A percentile compares a stretch with the other conserved stretches of the same genome.
phyloP scores from a whole-genome alignment of 495 filamentous ascomycete species.

The Lophiotrema nucula region DNA sequence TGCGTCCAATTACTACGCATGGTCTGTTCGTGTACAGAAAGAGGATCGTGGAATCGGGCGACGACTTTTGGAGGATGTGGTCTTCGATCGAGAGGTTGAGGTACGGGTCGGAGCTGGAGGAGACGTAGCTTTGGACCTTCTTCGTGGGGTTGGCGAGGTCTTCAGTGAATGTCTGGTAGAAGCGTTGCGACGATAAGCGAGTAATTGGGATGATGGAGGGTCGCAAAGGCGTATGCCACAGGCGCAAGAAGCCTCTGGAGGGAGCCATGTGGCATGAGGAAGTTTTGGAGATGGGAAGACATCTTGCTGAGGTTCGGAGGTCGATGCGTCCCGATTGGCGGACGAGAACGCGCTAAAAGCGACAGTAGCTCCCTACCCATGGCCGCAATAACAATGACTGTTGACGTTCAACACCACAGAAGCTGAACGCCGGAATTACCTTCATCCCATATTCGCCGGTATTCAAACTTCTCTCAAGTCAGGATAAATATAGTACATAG shows the following conservation, averaged over 20 bases:
- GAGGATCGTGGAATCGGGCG: constrained; percentile 67
- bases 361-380: too few relatives aligned
- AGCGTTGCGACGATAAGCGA: constrained; percentile 6
- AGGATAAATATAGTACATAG: too few relatives aligned
- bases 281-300: too few relatives aligned
- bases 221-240: constrained; percentile 8
- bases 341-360: too few relatives aligned
- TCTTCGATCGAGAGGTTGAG: constrained; percentile 96
- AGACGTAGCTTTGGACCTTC: constrained; percentile 71
- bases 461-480: too few relatives aligned
- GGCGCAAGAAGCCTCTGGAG: constrained; percentile 35
- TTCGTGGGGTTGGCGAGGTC: constrained; percentile 42
- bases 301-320: too few relatives aligned
- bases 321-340: too few relatives aligned
- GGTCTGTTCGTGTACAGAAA: constrained; percentile 87
- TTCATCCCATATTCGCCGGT: too few relatives aligned
- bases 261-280: constrained; percentile 43
- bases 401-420: too few relatives aligned
- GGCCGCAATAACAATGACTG: too few relatives aligned
- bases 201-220: neutral
- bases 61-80: constrained; percentile 72
- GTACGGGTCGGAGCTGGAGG: constrained; percentile 70
- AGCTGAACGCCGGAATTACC: too few relatives aligned
- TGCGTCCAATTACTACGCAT: constrained; percentile 85
- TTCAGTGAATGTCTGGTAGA: constrained; percentile 44